Conservation (phyloP, 129 eudicot genomes). For the Flaveria bidentis region DNA sequence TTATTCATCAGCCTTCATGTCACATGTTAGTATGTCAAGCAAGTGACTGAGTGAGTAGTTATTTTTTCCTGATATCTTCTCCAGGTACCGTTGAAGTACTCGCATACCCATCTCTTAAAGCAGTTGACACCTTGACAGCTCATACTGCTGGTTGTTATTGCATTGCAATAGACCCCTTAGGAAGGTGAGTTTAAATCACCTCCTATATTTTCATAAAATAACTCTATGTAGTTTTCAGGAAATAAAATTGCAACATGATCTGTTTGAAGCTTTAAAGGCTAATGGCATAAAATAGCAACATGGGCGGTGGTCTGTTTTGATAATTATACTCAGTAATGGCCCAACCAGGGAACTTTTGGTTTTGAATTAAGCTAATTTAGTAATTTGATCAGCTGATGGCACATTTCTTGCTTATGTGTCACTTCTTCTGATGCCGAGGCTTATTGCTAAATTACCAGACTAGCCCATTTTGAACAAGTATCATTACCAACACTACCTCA, state of each 20-base stretch:
- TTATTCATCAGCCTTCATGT: constrained; percentile 1
- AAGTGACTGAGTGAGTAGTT: neutral
- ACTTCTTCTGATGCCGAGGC: neutral
- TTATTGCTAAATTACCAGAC: neutral
- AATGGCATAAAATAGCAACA: constrained; percentile 1
- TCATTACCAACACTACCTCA: neutral
- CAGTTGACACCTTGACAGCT: constrained; percentile 84
- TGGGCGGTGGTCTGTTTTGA: neutral
- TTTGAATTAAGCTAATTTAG: neutral
- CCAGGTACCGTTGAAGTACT: constrained; percentile 96
- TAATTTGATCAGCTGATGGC: neutral
- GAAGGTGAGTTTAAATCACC: constrained; percentile 52
- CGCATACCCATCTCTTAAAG: constrained; percentile 83
- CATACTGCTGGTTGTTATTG: constrained; percentile 99
- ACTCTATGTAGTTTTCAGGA: neutral
- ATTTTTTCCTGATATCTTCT: neutral
- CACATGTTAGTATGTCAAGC: neutral
- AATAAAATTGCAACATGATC: neutral
- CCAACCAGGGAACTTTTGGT: neutral
- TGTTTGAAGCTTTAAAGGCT: neutral
- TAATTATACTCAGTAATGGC: neutral
- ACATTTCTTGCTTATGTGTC: neutral
- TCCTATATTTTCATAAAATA: neutral
- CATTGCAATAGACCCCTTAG: constrained; percentile 91
- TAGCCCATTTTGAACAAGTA: neutral